Base-by-base conservation (phyloP, 345 rosid genomes). In the Limnanthes douglasii region DNA sequence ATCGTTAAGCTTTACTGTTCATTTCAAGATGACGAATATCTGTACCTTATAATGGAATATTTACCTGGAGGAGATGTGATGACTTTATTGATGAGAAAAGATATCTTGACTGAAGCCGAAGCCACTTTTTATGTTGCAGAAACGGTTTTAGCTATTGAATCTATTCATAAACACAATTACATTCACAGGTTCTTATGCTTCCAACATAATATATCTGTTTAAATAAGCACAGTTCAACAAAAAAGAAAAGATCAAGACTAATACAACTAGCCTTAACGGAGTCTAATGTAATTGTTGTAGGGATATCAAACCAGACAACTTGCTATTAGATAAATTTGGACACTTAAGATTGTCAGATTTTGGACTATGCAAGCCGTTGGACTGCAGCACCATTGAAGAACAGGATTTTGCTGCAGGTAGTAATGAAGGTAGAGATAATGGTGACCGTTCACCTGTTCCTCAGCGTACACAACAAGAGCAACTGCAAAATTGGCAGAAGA, bases 51-150 rank as follows among this genome's bases (percentile, higher is more conserved):
- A 27, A 86, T 86, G 96, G 96, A 86, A 59, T 86, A 82, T 62
- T 65, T 86, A 41, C 94, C 97, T 27, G 97, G 94, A 23, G 97
- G 97, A 28, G 97, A 82, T 61, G 73, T 86, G 94, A 86, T 86
- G 97, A 82, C 97, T 35, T 67, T 86, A 50, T 73, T 86, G 11
- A 86, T 82, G 97, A 72, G 97, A 52, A 82, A 86, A 66, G 97
- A 86, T 65, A 86, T 69, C 28, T 59, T 86, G 66, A 75, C 68
- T 31, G 97, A 86, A 53, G 66, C 70, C 51, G 97, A 82, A 67
- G 79, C 97, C 31, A 67, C 69, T 50, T 86, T 86, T 60, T 86
- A 82, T 62, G 70, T 86, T 39, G 93, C 77, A 25, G 95, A 86
- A 60, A 51, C 86, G 33, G 74, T 82, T 65, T 65, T 86, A 37